Evolutionary conservation across 164 flowering plant genomes (phyloP).

Genomic region (Macadamia tetraphylla): DNA sequence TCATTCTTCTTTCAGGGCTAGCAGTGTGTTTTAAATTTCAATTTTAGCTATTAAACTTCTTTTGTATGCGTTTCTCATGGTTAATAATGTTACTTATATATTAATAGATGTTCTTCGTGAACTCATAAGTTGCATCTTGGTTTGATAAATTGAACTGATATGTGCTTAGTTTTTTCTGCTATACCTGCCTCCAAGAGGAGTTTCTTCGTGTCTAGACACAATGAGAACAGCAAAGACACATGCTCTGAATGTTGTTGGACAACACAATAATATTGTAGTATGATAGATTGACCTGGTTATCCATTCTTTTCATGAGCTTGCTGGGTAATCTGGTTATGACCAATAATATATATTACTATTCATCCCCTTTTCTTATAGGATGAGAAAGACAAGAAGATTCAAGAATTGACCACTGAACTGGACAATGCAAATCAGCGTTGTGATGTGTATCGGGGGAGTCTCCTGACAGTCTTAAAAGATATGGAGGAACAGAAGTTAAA

Average conservation of each 20-base stretch:
- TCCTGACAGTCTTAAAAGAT: constrained; percentile 57
- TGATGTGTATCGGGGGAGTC: constrained; percentile 57
- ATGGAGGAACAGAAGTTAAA: constrained; percentile 75
- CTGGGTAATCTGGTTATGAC: not conserved
- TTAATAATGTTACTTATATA: not conserved
- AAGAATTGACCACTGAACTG: constrained; percentile 44
- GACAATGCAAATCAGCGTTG: constrained; percentile 45
- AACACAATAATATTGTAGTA: no score
- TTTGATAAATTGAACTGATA: not conserved
- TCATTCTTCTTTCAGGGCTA: no score
- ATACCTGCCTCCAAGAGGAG: no score
- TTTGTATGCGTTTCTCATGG: not conserved
- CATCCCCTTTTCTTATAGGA: constrained; percentile 23
- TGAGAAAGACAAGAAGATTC: constrained; percentile 58
- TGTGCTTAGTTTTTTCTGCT: no score
- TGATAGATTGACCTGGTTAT: not conserved
- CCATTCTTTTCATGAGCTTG: not conserved
- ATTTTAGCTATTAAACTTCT: not conserved
- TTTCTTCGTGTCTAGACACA: no score
- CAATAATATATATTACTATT: not conserved
- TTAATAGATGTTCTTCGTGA: not conserved
- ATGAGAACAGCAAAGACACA: no score
- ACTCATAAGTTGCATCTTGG: not conserved
- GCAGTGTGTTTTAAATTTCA: not conserved
- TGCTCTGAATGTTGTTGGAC: no score